These are phyloP conservation scores for Cryptococcus hybrid DNA, from an alignment of 1,284 basidiomycete genomes.

Conservation along the genomic window DNA sequence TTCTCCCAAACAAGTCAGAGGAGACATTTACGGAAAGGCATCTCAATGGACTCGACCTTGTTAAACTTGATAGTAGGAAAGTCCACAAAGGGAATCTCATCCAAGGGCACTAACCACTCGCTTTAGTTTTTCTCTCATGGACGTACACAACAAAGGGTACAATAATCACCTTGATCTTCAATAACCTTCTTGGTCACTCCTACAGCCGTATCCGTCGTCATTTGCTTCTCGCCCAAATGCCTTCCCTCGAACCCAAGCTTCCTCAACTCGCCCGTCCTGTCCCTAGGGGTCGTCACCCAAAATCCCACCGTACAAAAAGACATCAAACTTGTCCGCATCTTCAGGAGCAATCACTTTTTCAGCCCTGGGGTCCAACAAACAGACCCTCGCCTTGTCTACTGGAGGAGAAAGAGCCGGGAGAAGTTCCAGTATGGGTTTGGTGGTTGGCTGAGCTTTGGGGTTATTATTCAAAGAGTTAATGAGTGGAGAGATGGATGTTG, in stretches of 20 bases:
- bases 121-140: neutral
- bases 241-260: constrained; percentile 79
- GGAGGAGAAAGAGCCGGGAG: constrained; percentile 54
- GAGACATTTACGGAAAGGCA: constrained; percentile 76
- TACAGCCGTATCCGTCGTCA: constrained; percentile 97
- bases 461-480: neutral
- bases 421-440: constrained; percentile 63
- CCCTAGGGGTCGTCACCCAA: constrained; percentile 49
- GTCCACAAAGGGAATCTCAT: constrained; percentile 71
- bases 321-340: constrained; percentile 72
- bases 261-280: constrained; percentile 76
- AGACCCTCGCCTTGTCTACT: constrained; percentile 64
- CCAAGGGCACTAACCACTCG: constrained; percentile 58
- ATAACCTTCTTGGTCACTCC: constrained; percentile 89
- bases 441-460: constrained; percentile 58
- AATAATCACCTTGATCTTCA: constrained; percentile 64
- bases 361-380: constrained; percentile 85
- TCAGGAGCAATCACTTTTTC: constrained; percentile 64
- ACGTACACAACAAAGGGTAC: too few relatives aligned
- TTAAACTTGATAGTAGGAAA: constrained; percentile 85
- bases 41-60: constrained; percentile 79
- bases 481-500: constrained; percentile 15
- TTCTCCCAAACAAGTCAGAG: neutral
- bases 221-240: constrained; percentile 81
- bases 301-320: constrained; percentile 76